Evolutionary conservation across 495 filamentous ascomycete species (phyloP).

Genomic region (Sphaerosporella brunnea): DNA sequence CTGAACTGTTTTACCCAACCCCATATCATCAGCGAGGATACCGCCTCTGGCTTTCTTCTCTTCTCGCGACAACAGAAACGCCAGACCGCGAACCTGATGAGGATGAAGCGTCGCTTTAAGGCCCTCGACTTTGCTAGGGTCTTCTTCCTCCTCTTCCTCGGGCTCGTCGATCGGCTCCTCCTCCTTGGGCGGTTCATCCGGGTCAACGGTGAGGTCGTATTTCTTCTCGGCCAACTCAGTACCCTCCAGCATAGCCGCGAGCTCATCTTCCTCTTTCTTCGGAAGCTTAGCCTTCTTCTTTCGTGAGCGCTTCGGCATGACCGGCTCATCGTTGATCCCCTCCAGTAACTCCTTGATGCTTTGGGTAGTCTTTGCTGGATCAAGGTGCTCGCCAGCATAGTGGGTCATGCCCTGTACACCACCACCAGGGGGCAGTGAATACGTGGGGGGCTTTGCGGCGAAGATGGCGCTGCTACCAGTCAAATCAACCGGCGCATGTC

Average conservation of each 20-base stretch:
- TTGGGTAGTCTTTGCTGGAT: conserved; percentile 23
- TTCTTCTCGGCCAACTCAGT: conserved; percentile 7
- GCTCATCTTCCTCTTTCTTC: conserved; percentile 54
- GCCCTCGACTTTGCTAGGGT: conserved; percentile 60
- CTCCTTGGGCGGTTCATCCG: conserved; percentile 5
- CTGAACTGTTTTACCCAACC: conserved; percentile 69
- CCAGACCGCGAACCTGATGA: conserved; percentile 80
- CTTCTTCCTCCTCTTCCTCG: conserved; percentile 44
- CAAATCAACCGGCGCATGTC: background rate
- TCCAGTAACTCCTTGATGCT: conserved; percentile 26
- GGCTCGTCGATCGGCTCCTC: conserved; percentile 31
- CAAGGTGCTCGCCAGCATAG: conserved; percentile 15
- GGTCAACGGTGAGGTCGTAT: background rate
- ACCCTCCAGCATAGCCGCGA: conserved; percentile 51
- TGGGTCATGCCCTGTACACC: conserved; percentile 13
- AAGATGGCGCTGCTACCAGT: background rate
- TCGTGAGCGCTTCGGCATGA: conserved; percentile 33
- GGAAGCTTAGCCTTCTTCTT: conserved; percentile 41
- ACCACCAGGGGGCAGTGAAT: conserved; percentile 16
- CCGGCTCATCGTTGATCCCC: conserved; percentile 34
- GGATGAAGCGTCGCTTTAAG: conserved; percentile 72
- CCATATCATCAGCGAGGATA: conserved; percentile 81
- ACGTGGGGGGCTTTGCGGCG: conserved; percentile 7
- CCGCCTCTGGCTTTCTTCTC: conserved; percentile 60
- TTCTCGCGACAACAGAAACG: conserved; percentile 86